These are phyloP conservation scores for Cairneyella variabilis DNA, from an alignment of 495 filamentous ascomycete species.

Conservation along the genomic window DNA sequence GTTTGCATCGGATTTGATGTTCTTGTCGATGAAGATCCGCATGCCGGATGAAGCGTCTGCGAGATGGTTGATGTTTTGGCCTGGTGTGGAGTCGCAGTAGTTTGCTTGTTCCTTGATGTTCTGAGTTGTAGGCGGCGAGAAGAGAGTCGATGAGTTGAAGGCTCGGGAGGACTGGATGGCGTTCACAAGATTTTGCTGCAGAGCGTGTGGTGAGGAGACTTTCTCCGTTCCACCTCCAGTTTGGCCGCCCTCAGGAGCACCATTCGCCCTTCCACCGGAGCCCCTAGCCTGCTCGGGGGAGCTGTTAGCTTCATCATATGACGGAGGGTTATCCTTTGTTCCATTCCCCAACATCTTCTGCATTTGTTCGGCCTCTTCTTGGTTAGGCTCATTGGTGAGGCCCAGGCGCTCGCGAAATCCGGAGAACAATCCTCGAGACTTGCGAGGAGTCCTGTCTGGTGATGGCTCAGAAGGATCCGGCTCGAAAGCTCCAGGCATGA, in stretches of 20 bases:
- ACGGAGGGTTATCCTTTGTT: constrained; percentile 12
- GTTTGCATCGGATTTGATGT: constrained; percentile 27
- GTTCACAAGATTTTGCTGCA: constrained; percentile 66
- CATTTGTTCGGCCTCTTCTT: constrained; percentile 35
- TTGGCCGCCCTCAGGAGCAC: background rate
- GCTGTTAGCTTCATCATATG: constrained; percentile 20
- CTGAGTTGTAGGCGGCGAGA: constrained; percentile 64
- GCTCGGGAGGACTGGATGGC: constrained; percentile 80
- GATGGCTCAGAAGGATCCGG: constrained; percentile 38
- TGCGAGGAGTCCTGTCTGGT: constrained; percentile 24
- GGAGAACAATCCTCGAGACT: constrained; percentile 53
- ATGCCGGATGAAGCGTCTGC: constrained; percentile 68
- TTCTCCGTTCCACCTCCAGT: constrained; percentile 24
- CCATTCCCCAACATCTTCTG: constrained; percentile 34
- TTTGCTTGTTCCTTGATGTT: constrained; percentile 78
- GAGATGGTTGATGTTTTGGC: constrained; percentile 73
- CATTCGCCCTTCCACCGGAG: background rate
- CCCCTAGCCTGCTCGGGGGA: background rate
- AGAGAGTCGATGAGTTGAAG: constrained; percentile 68
- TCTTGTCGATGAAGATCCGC: constrained; percentile 65
- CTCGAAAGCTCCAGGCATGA: constrained; percentile 69
- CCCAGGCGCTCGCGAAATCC: constrained; percentile 61
- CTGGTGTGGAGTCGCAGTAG: constrained; percentile 81
- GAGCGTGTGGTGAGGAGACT: constrained; percentile 51
- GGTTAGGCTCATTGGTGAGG: constrained; percentile 42